Evolutionary conservation across 495 filamentous ascomycete genomes (phyloP), one percentile per base, ranked within the genome.

Genomic region (Penicillium simplicissimum): DNA sequence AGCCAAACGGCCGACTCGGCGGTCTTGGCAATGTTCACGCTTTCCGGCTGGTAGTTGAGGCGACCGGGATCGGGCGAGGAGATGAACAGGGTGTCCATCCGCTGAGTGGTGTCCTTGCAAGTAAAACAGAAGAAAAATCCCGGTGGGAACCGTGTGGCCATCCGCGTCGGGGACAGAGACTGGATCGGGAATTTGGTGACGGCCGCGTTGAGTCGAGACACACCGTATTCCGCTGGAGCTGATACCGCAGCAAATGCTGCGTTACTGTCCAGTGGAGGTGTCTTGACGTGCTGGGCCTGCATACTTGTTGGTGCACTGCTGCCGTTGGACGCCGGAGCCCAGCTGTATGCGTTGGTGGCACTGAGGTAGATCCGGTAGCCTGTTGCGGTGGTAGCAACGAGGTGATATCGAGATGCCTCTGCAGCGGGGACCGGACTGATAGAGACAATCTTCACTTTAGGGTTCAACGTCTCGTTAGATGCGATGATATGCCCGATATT

Each of bases 261-360:
- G n/a, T 61, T 54, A 31, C 59, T 71, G 52, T 84, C 76, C 52
- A 80, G 67, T 0, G 95, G 94, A 9, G 95, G 96, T 57, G 97
- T 96, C 67, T 93, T 96, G 71, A 98, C 88, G 67, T 94, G 93
- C 63, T 96, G 90, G 21, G 97, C 87, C 71, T 97, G 93, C 93
- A 99, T 97, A 76, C 92, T 97, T 52, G 89, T 94, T 4, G 96
- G 94, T 0, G 92, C 86, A 58, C 79, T 82, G 45, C 74, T 81
- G 25, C 79, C 75, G 23, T 70, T 75, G 17, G 87, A 81, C 28
- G 84, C 78, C 13, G 83, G 77, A 7, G 81, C 78, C 72, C 87
- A 89, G 37, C 85, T 87, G 51, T 88, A 88, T 8, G 90, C 84
- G 42, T 88, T 88, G 2, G 94, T 96, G 7, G 94, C 92, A 68